A percentile compares a stretch with the other conserved stretches of the same genome.
phyloP scores from a whole-genome alignment of 768 basidiomycete species.

The Lentinula guzmanii region DNA sequence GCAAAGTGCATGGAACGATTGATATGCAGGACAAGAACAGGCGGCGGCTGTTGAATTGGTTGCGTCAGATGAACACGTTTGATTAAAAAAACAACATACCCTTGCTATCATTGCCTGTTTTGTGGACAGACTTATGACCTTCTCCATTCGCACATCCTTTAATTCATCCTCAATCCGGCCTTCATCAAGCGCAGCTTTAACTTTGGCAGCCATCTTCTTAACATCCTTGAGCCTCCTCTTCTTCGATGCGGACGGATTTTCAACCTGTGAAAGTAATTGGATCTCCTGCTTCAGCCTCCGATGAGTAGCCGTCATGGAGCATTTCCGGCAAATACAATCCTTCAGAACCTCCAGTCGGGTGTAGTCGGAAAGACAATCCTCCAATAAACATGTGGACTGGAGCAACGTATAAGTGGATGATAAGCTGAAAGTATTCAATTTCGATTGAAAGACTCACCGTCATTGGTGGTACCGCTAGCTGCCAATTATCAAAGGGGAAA shows the following conservation, averaged over 20 bases:
- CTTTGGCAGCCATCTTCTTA: conserved; percentile 52
- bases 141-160: conserved; percentile 75
- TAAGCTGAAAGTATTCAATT: neutral
- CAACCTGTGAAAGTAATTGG: conserved; percentile 43
- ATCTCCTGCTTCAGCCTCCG: conserved; percentile 57
- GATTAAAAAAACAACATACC: conserved; percentile 37
- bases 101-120: conserved; percentile 92
- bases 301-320: conserved; percentile 78
- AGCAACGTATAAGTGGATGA: conserved; percentile 8
- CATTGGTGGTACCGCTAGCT: conserved; percentile 64
- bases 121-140: conserved; percentile 70
- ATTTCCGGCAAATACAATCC: conserved; percentile 92
- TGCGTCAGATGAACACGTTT: neutral
- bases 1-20: conserved; percentile 80
- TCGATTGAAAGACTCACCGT: conserved; percentile 35
- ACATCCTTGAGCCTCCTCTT: conserved; percentile 74
- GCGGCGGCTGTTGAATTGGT: conserved; percentile 59
- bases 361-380: conserved; percentile 85
- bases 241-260: conserved; percentile 57
- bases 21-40: conserved; percentile 82
- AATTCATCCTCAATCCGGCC: conserved; percentile 81
- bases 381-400: conserved; percentile 62
- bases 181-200: conserved; percentile 62
- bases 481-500: conserved; percentile 83
- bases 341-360: conserved; percentile 81